Evolutionary conservation across 306 rosid genomes (phyloP).

Genomic region (Malus sylvestris): DNA sequence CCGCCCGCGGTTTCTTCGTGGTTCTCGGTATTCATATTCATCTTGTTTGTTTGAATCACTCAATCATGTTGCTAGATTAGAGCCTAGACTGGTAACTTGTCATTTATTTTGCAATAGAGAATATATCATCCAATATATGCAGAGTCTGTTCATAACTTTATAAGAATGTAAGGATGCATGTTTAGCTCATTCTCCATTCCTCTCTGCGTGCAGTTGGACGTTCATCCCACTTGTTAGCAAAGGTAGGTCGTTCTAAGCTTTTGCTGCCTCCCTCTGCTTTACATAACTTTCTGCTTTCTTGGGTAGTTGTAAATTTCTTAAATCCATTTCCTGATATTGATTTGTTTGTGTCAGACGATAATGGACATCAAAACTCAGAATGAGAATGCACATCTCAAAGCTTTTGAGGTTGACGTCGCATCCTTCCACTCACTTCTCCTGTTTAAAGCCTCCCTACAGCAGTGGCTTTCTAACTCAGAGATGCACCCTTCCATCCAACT

Average conservation of each 20-base stretch:
- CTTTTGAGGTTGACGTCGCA: conserved; percentile 62
- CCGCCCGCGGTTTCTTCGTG: conserved; percentile 59
- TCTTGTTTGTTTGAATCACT: background rate
- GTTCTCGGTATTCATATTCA: conserved; percentile 45
- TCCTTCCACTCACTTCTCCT: conserved; percentile 48
- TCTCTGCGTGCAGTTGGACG: conserved; percentile 67
- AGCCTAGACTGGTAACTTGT: background rate
- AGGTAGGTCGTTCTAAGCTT: conserved; percentile 30
- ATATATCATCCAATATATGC: background rate
- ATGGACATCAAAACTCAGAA: conserved; percentile 51
- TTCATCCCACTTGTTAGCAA: conserved; percentile 38
- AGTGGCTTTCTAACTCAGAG: conserved; percentile 65
- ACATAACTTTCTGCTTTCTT: background rate
- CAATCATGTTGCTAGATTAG: background rate
- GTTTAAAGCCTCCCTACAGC: conserved; percentile 51
- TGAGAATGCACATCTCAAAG: conserved; percentile 50
- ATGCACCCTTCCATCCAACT: conserved; percentile 79
- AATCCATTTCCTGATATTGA: background rate
- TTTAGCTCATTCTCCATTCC: conserved; percentile 3
- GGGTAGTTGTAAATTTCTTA: too few relatives aligned
- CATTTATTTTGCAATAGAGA: background rate
- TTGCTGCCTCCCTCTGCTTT: background rate
- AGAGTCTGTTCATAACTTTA: background rate
- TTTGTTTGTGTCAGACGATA: conserved; percentile 39
- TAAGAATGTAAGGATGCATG: background rate